Evolutionary conservation across 108 stramenopile species (phyloP).

Genomic region (Schizochytrium sp.): DNA sequence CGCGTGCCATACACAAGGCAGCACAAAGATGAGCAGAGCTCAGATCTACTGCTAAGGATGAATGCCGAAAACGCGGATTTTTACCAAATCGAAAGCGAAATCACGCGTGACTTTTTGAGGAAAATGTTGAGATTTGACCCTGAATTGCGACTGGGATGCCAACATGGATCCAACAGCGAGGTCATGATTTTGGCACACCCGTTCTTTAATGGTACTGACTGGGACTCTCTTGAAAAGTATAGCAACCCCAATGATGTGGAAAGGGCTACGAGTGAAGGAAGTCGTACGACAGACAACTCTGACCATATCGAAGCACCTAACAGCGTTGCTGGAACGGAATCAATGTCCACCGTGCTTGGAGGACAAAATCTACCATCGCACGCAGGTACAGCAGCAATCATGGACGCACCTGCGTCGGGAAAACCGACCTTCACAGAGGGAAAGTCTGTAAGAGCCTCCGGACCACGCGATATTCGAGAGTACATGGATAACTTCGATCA

Average conservation of each 20-base stretch:
- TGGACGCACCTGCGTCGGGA: not conserved
- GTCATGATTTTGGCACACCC: conserved; percentile 60
- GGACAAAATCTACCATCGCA: not conserved
- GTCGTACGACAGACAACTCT: conserved; percentile 25
- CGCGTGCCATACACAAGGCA: conserved; percentile 3
- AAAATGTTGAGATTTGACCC: conserved; percentile 48
- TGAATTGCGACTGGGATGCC: conserved; percentile 44
- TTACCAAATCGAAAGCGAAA: conserved; percentile 12
- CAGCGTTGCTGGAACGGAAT: not conserved
- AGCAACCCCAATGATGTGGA: conserved; percentile 49
- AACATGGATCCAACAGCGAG: conserved; percentile 55
- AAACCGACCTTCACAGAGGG: no score
- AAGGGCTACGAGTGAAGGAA: not conserved
- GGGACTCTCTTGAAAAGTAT: conserved; percentile 49
- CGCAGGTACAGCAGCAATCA: not conserved
- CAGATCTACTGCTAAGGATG: conserved; percentile 53
- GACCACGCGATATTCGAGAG: conserved; percentile 3
- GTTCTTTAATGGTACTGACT: conserved; percentile 40
- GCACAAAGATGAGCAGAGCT: conserved; percentile 6
- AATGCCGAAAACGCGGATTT: conserved; percentile 50
- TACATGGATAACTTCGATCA: conserved; percentile 45
- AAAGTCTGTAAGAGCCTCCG: not conserved
- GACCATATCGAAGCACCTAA: not conserved
- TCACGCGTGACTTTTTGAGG: conserved; percentile 35
- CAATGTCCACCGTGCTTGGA: not conserved